Conservation (phyloP, 805 yeast genomes). For the Metschnikowia lochheadii region DNA sequence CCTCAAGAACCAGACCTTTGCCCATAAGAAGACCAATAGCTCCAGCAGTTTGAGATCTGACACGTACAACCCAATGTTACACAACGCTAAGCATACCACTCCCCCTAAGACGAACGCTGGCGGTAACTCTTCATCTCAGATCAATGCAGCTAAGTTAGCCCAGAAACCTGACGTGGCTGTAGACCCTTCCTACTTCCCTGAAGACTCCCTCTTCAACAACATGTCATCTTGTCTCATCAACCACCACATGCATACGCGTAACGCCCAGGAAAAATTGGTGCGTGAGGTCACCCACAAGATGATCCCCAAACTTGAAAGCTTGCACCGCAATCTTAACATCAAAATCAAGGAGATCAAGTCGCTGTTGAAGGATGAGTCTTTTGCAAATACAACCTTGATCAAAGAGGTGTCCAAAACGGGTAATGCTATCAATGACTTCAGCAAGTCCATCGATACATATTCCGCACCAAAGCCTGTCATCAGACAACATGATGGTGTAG, state of each 20-base stretch:
- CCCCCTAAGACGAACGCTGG: constrained; percentile 1
- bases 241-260: constrained; percentile 31
- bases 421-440: constrained; percentile 38
- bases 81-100: constrained; percentile 1
- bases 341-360: constrained; percentile 42
- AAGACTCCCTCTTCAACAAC: constrained; percentile 23
- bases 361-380: constrained; percentile 38
- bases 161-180: constrained; percentile 20
- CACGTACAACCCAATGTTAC: not conserved
- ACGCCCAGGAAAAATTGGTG: constrained; percentile 25
- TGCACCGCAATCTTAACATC: constrained; percentile 30
- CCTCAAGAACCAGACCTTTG: constrained; percentile 20
- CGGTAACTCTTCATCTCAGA: constrained; percentile 1
- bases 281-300: constrained; percentile 31
- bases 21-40: constrained; percentile 18
- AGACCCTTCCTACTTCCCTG: constrained; percentile 23
- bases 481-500: constrained; percentile 20
- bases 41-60: constrained; percentile 12
- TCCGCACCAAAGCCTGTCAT: constrained; percentile 30
- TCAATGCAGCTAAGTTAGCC: constrained; percentile 15
- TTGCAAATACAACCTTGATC: constrained; percentile 32
- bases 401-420: constrained; percentile 58
- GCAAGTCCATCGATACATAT: constrained; percentile 32
- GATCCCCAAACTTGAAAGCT: constrained; percentile 34
- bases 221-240: constrained; percentile 31